Percentiles rank a stretch among this genome's conserved stretches.
These are phyloP conservation scores for Trichoderma simmonsii DNA, from an alignment of 2,329 filamentous ascomycete genomes.

Conservation along the genomic window DNA sequence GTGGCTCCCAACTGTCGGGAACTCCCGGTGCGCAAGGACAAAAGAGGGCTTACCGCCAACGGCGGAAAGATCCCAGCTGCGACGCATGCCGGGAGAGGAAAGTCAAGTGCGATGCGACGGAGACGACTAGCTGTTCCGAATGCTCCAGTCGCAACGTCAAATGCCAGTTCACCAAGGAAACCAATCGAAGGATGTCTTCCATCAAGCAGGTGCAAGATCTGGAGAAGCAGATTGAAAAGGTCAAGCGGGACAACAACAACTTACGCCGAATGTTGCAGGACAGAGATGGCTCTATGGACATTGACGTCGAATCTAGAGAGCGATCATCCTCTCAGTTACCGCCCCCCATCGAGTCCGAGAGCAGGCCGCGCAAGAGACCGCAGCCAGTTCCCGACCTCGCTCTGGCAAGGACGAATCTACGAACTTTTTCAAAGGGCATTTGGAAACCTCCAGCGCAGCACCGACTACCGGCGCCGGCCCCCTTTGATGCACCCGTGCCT, in stretches of 20 bases:
- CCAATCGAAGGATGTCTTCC: conserved; percentile 96
- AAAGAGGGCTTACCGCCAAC: conserved; percentile 90
- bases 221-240: conserved; percentile 80
- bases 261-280: conserved; percentile 63
- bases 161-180: conserved; percentile 99
- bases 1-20: conserved; percentile 36
- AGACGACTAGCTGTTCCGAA: conserved; percentile 93
- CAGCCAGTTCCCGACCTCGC: conserved; percentile 66
- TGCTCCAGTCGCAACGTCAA: conserved; percentile 95
- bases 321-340: conserved; percentile 57
- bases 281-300: conserved; percentile 48
- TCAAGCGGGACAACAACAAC: conserved; percentile 75
- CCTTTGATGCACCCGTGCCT: conserved; percentile 54
- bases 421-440: conserved; percentile 71
- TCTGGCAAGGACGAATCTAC: conserved; percentile 68
- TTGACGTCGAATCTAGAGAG: conserved; percentile 46
- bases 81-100: conserved; percentile 90
- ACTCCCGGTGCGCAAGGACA: conserved; percentile 60
- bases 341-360: conserved; percentile 59
- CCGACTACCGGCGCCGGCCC: conserved; percentile 48
- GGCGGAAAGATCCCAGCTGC: conserved; percentile 94
- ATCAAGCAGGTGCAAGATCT: conserved; percentile 99
- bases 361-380: conserved; percentile 60
- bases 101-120: conserved; percentile 91
- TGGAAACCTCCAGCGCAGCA: conserved; percentile 74